Conservation (phyloP, 495 filamentous ascomycete species). For the Hyaloscypha variabilis region DNA sequence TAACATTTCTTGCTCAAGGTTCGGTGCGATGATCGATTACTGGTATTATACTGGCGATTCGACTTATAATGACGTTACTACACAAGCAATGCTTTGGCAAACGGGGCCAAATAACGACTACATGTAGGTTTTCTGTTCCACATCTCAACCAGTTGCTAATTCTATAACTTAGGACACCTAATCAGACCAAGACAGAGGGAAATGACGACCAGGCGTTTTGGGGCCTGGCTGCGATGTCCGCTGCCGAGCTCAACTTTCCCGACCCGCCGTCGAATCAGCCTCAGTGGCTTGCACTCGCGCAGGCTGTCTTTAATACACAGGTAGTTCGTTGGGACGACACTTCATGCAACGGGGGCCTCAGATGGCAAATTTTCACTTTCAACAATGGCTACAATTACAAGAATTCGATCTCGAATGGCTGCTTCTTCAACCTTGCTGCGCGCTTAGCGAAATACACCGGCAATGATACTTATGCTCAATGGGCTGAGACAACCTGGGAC, state of each 20-base stretch:
- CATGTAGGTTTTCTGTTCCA: no score
- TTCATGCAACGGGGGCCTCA: constrained; percentile 75
- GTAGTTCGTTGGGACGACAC: constrained; percentile 61
- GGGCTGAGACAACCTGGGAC: constrained; percentile 70
- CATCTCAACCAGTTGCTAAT: no score
- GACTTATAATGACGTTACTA: constrained; percentile 60
- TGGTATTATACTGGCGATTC: constrained; percentile 69
- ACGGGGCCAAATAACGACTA: constrained; percentile 58
- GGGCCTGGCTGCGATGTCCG: constrained; percentile 69
- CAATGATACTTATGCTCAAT: constrained; percentile 69
- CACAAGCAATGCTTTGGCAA: constrained; percentile 60
- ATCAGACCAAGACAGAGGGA: constrained; percentile 64
- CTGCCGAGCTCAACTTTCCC: constrained; percentile 64
- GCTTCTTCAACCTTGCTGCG: constrained; percentile 77
- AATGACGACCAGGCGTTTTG: constrained; percentile 73
- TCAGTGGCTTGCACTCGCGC: constrained; percentile 79
- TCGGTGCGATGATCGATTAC: constrained; percentile 71
- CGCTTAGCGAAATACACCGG: constrained; percentile 72
- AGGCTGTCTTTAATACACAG: constrained; percentile 76
- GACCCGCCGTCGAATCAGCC: constrained; percentile 58
- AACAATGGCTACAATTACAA: constrained; percentile 76
- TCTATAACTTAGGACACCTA: no score
- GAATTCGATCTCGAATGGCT: constrained; percentile 75
- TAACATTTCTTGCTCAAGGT: constrained; percentile 35
- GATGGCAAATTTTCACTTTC: constrained; percentile 79